Evolutionary conservation across 768 basidiomycete genomes (phyloP).

Genomic region (Pleurotus giganteus): DNA sequence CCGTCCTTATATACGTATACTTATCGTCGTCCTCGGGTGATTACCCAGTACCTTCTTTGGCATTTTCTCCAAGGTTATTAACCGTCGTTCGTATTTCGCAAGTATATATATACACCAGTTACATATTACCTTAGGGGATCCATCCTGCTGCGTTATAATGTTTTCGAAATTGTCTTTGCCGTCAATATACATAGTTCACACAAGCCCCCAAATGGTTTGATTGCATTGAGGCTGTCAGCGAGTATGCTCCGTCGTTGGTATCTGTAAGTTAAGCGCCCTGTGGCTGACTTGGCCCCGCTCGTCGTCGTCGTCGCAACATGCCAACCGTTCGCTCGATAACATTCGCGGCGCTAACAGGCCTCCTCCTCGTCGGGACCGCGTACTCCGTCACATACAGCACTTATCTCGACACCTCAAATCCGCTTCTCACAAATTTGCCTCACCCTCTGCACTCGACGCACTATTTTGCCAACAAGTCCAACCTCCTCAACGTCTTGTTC

Average conservation of each 20-base stretch:
- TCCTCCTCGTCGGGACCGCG: conserved; percentile 58
- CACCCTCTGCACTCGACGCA: conserved; percentile 62
- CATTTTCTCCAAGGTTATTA: neutral
- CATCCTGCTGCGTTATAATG: neutral
- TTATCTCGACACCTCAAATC: conserved; percentile 85
- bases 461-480: conserved; percentile 81
- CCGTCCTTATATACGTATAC: neutral
- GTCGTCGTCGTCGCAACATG: no score
- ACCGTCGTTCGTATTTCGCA: neutral
- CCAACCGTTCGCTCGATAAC: conserved; percentile 25
- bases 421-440: conserved; percentile 62
- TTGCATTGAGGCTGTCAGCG: neutral
- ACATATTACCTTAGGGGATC: neutral
- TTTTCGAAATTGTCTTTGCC: neutral
- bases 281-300: no score
- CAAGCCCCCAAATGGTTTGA: conserved; percentile 1
- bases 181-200: no score
- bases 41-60: neutral
- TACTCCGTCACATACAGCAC: conserved; percentile 65
- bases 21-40: neutral
- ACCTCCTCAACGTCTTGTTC: conserved; percentile 79
- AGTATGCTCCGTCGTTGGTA: neutral
- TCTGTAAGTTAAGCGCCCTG: conserved; percentile 2
- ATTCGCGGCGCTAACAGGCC: conserved; percentile 39
- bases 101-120: neutral